Evolutionary conservation across 768 basidiomycete genomes (phyloP).

Genomic region (Leccinellum luteum): DNA sequence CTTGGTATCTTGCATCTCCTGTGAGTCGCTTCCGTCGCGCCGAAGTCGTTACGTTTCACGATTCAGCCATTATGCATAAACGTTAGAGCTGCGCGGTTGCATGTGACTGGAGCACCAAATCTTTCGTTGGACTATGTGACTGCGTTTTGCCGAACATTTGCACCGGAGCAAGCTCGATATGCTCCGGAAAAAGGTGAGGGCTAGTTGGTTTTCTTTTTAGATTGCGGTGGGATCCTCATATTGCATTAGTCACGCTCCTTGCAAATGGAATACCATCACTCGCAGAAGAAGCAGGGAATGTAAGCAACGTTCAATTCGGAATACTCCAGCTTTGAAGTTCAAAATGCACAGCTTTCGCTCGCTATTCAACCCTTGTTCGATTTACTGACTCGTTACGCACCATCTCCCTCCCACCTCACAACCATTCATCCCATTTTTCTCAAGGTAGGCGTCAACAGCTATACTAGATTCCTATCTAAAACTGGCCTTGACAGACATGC

Average conservation of each 20-base stretch:
- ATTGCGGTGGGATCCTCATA: constrained; percentile 1
- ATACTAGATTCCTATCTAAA: background rate
- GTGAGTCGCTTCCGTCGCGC: constrained; percentile 40
- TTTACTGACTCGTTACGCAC: constrained; percentile 63
- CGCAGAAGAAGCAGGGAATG: constrained; percentile 49
- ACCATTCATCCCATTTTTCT: constrained; percentile 69
- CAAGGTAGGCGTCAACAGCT: constrained; percentile 39
- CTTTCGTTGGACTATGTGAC: constrained; percentile 44
- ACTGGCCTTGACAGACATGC: constrained; percentile 47
- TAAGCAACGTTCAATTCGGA: constrained; percentile 32
- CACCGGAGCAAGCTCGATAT: constrained; percentile 58
- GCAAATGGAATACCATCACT: constrained; percentile 60
- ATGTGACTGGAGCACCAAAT: constrained; percentile 33
- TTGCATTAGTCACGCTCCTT: constrained; percentile 54
- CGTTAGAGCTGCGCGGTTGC: constrained; percentile 58
- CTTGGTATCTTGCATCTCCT: constrained; percentile 70
- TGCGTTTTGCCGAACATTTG: constrained; percentile 62
- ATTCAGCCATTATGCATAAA: background rate
- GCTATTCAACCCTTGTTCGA: constrained; percentile 59
- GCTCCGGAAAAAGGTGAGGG: constrained; percentile 66
- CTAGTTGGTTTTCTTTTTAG: background rate
- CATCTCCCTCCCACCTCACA: constrained; percentile 57
- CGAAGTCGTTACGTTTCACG: background rate
- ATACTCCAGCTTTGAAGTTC: constrained; percentile 13
- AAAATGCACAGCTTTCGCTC: constrained; percentile 34